Evolutionary conservation across 352 stramenopile species (phyloP).

Genomic region (Phytophthora pistaciae): DNA sequence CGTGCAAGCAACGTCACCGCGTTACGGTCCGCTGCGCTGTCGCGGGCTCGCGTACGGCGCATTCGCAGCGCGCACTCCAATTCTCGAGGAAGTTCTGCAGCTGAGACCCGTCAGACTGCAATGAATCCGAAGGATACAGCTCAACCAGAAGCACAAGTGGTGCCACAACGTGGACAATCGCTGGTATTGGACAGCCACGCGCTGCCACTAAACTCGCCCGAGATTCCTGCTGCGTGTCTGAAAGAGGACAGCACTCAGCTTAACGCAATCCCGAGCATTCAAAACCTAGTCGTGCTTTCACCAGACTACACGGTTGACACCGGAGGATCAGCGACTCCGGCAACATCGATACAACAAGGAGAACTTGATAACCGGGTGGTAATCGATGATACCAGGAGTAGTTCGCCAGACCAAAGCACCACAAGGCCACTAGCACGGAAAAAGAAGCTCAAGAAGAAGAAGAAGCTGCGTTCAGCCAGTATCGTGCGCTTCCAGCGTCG

Average conservation of each 20-base stretch:
- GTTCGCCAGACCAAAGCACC: not conserved
- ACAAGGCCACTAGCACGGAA: slow-evolving; percentile 3
- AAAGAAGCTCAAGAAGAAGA: slow-evolving; percentile 28
- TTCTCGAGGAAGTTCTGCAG: not conserved
- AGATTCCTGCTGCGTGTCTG: not conserved
- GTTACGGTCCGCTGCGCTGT: slow-evolving; percentile 25
- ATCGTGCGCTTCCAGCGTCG: slow-evolving; percentile 15
- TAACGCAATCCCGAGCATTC: not conserved
- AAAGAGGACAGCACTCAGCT: not conserved
- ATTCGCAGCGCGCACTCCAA: slow-evolving; percentile 32
- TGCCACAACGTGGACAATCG: not conserved
- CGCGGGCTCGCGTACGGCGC: slow-evolving; percentile 30
- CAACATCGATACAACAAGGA: not conserved
- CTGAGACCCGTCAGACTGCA: not conserved
- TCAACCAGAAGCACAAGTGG: not conserved
- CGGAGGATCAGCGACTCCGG: not conserved
- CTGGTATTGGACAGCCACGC: not conserved
- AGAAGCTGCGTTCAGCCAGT: not conserved
- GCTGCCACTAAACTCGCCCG: not conserved
- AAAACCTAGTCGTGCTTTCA: not conserved
- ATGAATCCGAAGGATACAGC: not conserved
- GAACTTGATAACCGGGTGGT: not conserved
- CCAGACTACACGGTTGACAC: not conserved
- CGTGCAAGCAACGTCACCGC: slow-evolving; percentile 14
- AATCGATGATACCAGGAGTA: not conserved